Base-by-base conservation (phyloP, 2,329 filamentous ascomycete species). In the Talaromyces verruculosus region DNA sequence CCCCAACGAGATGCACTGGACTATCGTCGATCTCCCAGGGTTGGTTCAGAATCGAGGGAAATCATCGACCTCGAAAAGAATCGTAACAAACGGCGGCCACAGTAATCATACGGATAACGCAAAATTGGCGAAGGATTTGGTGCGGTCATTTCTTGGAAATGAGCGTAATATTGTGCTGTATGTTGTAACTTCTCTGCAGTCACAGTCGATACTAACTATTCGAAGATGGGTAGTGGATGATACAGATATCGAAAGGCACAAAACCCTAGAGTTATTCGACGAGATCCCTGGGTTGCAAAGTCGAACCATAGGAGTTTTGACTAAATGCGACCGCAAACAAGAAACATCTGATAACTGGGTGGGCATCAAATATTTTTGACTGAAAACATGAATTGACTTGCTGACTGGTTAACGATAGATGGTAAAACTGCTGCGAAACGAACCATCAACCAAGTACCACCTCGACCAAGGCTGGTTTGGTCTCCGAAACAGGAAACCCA, bases 381-480 rank as follows among this genome's bases (percentile, higher is more conserved):
- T 8, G 11, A n/a, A n/a, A n/a, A n/a, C n/a, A 41, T 2, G 11
- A 2, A 28, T 61, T 65, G 17, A 49, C 35, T 51, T 37, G 13
- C 22, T 60, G 37, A 41, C 35, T 28, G 19, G 13, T 19, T 22
- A 11, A 25, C 25, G 28, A 8, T 59, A 69, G 68, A 70, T 70
- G 67, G 62, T 69, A 22, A 67, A 66, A 63, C 66, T 70, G 5
- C 57, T 70, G 17, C 67, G 64, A 64, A 69, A 69, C 28, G 68
- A 69, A 11, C 51, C 67, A 35, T 39, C 64, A 3, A 69, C 59
- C 33, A 64, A 68, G 5, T 58, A 66, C 15, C 43, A 67, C 22
- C 63, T 69, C 3, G 62, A 69, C 7, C 66, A 70, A 39, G 68
- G 68, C 11, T 69, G 68, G 68, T 69, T 69, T 41, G 67, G 67